Evolutionary conservation across 495 filamentous ascomycete species (phyloP).

Genomic region (Daldinia childiae): DNA sequence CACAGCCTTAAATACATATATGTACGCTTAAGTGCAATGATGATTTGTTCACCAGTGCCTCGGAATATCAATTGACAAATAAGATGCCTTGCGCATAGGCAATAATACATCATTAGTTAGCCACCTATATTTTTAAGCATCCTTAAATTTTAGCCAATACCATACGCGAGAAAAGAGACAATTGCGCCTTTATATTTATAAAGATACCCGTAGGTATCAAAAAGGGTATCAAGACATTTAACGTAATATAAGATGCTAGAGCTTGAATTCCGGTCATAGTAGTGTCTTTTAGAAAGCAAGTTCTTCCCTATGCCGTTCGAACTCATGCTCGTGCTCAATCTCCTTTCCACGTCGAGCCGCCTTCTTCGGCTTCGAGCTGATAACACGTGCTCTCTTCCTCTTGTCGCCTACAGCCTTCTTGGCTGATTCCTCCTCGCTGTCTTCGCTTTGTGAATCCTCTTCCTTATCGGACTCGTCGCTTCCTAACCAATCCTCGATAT

Average conservation of each 20-base stretch:
- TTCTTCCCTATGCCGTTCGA: constrained; percentile 48
- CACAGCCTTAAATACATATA: neutral
- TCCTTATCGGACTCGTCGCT: constrained; percentile 60
- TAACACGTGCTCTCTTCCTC: constrained; percentile 69
- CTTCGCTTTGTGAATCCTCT: constrained; percentile 59
- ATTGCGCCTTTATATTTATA: neutral
- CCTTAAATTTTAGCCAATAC: neutral
- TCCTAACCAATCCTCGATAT: constrained; percentile 61
- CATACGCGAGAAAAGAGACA: neutral
- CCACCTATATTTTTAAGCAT: neutral
- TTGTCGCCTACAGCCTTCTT: constrained; percentile 65
- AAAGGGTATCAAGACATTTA: constrained; percentile 30
- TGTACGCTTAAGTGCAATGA: neutral
- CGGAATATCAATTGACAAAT: constrained; percentile 34
- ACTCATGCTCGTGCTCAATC: constrained; percentile 77
- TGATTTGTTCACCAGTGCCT: neutral
- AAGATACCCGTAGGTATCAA: neutral
- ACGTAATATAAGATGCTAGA: constrained; percentile 7
- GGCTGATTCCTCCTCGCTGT: constrained; percentile 58
- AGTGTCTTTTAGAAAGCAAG: constrained; percentile 52
- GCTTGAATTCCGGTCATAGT: neutral
- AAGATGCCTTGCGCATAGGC: constrained; percentile 11
- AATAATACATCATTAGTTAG: neutral
- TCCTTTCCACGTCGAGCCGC: constrained; percentile 65
- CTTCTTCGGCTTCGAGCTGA: constrained; percentile 71